Evolutionary conservation across 1,284 basidiomycete genomes (phyloP).

Genomic region (Ustilago hordei): DNA sequence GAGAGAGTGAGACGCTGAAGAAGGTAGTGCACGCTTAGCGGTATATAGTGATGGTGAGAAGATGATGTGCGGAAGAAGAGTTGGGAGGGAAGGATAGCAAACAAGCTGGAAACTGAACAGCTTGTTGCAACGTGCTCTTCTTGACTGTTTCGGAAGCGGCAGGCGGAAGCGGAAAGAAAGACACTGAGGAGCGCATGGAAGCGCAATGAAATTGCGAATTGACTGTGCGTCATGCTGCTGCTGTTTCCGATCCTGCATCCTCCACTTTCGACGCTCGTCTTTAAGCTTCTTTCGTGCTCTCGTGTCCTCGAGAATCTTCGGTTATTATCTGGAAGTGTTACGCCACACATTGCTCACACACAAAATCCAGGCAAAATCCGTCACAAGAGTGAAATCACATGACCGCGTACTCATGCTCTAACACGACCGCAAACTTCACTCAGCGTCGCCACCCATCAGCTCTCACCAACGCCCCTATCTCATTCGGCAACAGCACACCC

Average conservation of each 20-base stretch:
- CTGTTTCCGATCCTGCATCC: conserved; percentile 10
- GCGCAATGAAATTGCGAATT: conserved; percentile 7
- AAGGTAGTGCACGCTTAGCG: background rate
- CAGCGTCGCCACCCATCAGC: too few species aligned
- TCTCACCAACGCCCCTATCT: too few species aligned
- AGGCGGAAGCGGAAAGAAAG: background rate
- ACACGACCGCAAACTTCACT: too few species aligned
- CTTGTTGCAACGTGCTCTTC: background rate
- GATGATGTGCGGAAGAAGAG: background rate
- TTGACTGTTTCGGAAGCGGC: background rate
- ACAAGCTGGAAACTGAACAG: conserved; percentile 3
- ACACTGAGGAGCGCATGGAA: conserved; percentile 7
- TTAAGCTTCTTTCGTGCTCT: conserved; percentile 30
- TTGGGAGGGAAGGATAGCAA: background rate
- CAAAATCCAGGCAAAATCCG: background rate
- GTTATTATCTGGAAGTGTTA: background rate
- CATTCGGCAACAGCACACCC: too few species aligned
- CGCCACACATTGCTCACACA: background rate
- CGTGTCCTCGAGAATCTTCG: conserved; percentile 30
- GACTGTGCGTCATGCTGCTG: conserved; percentile 27
- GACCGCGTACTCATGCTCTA: too few species aligned
- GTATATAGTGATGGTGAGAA: conserved; percentile 8
- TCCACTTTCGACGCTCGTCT: conserved; percentile 32
- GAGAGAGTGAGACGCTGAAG: background rate
- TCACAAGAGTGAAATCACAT: too few species aligned